phyloP scores from a whole-genome alignment of 2,329 filamentous ascomycete species.

The Fusarium neocosmosporiellum region DNA sequence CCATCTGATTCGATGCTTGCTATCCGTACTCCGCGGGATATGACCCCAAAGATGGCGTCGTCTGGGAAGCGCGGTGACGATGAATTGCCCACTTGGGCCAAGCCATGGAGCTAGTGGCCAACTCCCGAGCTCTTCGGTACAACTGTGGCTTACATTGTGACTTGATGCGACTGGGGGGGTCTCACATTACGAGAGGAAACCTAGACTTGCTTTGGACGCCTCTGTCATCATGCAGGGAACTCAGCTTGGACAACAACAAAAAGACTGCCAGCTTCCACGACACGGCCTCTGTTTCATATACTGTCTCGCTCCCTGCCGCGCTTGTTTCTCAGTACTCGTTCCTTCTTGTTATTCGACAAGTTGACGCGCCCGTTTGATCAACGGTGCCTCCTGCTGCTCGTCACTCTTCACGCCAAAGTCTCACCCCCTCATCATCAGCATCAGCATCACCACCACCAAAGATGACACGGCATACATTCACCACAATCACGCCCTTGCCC shows the following conservation, averaged over 20 bases:
- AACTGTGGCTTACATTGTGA: not conserved
- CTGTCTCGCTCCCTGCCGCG: not conserved
- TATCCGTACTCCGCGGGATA: not conserved
- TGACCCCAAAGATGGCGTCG: not conserved
- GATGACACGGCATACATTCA: constrained; percentile 70
- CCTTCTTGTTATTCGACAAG: constrained; percentile 3
- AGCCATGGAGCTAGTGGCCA: constrained; percentile 4
- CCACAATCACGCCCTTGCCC: constrained; percentile 82
- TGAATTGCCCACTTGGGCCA: not conserved
- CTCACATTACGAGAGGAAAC: not conserved
- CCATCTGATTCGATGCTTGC: not conserved
- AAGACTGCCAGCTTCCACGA: not conserved
- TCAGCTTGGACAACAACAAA: not conserved
- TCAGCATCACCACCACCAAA: constrained; percentile 11
- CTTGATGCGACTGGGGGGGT: not conserved
- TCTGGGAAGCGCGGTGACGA: not conserved
- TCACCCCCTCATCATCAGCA: not conserved
- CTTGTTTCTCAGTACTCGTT: constrained; percentile 1
- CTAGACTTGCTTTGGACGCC: not conserved
- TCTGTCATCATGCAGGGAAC: constrained; percentile 8
- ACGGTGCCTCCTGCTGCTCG: not conserved
- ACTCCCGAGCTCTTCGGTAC: not conserved
- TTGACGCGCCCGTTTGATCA: not conserved
- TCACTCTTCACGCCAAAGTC: not conserved
- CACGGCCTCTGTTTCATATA: not conserved